A percentile compares a stretch with the other conserved stretches of the same genome.
phyloP scores from a whole-genome alignment of 495 filamentous ascomycete genomes.

The Penicillium egyptiacum region DNA sequence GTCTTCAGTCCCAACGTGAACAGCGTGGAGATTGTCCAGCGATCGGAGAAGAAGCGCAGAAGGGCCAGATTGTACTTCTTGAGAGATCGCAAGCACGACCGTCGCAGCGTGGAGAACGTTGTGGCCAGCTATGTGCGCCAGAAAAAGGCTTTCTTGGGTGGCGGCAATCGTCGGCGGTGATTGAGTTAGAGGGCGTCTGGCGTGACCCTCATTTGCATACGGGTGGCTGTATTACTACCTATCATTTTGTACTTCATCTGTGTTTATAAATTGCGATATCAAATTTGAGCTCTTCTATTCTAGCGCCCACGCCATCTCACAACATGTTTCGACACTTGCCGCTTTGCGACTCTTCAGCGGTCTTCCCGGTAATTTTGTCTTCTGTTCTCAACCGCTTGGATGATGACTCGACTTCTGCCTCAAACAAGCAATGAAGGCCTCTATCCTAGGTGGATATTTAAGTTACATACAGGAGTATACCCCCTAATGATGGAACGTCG shows the following conservation, averaged over 20 bases:
- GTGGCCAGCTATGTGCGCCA: slow-evolving; percentile 66
- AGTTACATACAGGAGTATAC: too few species aligned
- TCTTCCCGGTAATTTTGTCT: too few species aligned
- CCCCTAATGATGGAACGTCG: too few species aligned
- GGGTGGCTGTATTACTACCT: slow-evolving; percentile 36
- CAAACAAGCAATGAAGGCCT: too few species aligned
- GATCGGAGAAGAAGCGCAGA: slow-evolving; percentile 76
- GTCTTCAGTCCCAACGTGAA: slow-evolving; percentile 84
- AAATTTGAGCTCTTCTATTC: slow-evolving; percentile 8
- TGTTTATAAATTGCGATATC: slow-evolving; percentile 13
- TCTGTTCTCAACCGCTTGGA: too few species aligned
- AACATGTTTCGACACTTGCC: too few species aligned
- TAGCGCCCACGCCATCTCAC: too few species aligned
- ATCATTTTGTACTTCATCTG: slow-evolving; percentile 13
- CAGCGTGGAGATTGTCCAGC: slow-evolving; percentile 91
- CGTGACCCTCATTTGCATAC: slow-evolving; percentile 27
- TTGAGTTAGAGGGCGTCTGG: slow-evolving; percentile 13
- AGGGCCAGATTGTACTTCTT: slow-evolving; percentile 90
- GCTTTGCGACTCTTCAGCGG: too few species aligned
- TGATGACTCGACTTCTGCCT: too few species aligned
- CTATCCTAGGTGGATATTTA: too few species aligned
- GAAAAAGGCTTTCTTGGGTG: slow-evolving; percentile 50
- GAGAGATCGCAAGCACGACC: slow-evolving; percentile 70
- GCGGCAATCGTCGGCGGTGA: slow-evolving; percentile 24
- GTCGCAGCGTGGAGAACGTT: slow-evolving; percentile 68